A percentile compares a stretch with the other conserved stretches of the same genome.
These are phyloP conservation scores for Beauveria australis DNA, from an alignment of 2,329 filamentous ascomycete species.

Conservation along the genomic window DNA sequence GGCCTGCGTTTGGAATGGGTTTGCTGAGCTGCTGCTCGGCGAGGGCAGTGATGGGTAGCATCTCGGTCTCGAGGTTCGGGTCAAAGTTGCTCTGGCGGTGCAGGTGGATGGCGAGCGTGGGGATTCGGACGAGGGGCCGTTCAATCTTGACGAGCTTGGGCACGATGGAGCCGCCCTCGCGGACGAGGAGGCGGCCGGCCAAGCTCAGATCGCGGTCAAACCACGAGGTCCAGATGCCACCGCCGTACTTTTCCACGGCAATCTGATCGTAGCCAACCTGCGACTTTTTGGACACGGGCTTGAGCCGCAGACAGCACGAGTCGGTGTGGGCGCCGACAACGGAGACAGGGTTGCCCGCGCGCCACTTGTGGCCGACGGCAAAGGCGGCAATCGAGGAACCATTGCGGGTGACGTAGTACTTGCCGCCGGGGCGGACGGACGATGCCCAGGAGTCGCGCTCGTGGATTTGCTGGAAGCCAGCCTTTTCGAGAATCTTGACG, in stretches of 20 bases:
- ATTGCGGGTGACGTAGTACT: constrained; percentile 95
- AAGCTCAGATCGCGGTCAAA: constrained; percentile 92
- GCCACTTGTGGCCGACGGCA: constrained; percentile 84
- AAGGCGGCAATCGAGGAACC: constrained; percentile 88
- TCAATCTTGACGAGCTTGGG: constrained; percentile 87
- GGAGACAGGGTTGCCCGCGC: constrained; percentile 78
- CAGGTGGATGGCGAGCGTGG: constrained; percentile 89
- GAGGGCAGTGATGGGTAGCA: constrained; percentile 88
- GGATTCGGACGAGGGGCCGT: constrained; percentile 82
- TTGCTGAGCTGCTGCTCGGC: constrained; percentile 83
- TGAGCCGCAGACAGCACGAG: constrained; percentile 83
- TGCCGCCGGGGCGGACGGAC: constrained; percentile 73
- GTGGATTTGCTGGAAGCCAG: constrained; percentile 80
- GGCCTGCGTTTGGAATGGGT: constrained; percentile 38
- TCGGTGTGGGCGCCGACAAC: constrained; percentile 97
- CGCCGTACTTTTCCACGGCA: constrained; percentile 93
- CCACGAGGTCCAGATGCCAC: constrained; percentile 96
- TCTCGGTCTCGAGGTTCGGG: constrained; percentile 94
- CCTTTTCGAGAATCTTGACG: constrained; percentile 65
- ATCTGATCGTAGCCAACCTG: constrained; percentile 86
- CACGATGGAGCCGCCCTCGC: constrained; percentile 61
- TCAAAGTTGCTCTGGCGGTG: constrained; percentile 78
- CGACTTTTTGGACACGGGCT: constrained; percentile 86
- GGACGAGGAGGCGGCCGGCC: constrained; percentile 80
- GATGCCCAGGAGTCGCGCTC: constrained; percentile 86